These are phyloP conservation scores for Wickerhamiella azyma DNA, from an alignment of 805 yeast genomes.

Conservation along the genomic window DNA sequence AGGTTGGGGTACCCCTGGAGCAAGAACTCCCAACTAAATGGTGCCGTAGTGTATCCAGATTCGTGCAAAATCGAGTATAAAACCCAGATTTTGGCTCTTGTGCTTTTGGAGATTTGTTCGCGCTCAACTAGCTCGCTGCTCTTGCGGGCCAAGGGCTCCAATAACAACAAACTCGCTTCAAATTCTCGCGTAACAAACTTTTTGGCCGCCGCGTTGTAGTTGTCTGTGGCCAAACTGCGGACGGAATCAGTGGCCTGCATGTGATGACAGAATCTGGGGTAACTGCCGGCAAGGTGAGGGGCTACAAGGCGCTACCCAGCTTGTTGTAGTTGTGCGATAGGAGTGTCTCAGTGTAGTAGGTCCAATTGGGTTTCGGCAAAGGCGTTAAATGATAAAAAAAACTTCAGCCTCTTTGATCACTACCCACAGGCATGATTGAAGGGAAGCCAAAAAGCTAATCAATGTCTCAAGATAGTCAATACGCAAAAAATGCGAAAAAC, in stretches of 20 bases:
- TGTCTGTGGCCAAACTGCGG: conserved; percentile 4
- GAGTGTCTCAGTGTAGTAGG: no score
- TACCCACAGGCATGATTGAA: no score
- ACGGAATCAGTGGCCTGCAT: conserved; percentile 2
- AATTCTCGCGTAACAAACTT: conserved; percentile 7
- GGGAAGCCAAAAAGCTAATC: background rate
- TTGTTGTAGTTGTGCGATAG: background rate
- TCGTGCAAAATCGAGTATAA: conserved; percentile 3
- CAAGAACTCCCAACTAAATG: conserved; percentile 3
- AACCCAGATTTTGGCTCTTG: conserved; percentile 6
- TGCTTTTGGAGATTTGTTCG: conserved; percentile 5
- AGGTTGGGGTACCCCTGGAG: background rate
- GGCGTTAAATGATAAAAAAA: no score
- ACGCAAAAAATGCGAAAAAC: background rate
- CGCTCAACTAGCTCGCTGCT: conserved; percentile 4
- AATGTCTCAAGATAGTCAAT: background rate
- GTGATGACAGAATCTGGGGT: conserved; percentile 4
- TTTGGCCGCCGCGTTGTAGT: conserved; percentile 8
- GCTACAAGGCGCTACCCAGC: background rate
- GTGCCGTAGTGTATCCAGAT: background rate
- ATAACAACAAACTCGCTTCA: background rate
- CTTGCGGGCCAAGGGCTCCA: conserved; percentile 3
- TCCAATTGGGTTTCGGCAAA: no score
- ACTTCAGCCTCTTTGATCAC: no score
- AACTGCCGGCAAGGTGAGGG: background rate